Evolutionary conservation across 164 flowering plant species (phyloP), one percentile per base, ranked within the genome.

Genomic region (Vitis amurensis): DNA sequence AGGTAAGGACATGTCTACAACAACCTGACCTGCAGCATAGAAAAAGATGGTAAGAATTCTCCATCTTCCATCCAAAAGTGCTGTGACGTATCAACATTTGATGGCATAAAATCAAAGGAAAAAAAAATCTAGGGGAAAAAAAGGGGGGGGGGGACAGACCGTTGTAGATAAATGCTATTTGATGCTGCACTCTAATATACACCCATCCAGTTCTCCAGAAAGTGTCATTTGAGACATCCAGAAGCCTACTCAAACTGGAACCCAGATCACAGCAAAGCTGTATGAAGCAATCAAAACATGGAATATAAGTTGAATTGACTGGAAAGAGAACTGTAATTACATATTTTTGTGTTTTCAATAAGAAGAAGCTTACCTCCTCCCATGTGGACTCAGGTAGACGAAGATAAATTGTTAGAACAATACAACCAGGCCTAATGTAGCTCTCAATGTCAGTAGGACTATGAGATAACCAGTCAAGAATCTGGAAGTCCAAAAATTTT

Each of bases 371-470:
- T 76, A 89, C 91, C 79, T 87, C 86, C 65, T 87, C 87, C 93
- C 93, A 89, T 27, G 76, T 68, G 70, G 86, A 71, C 52, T 84
- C 81, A 51, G 78, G 57, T 64, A 74, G 78, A 17, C 87, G 84
- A 49, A 89, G 84, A 76, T 85, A 89, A 14, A 87, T 72, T 19
- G 93, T 85, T 62, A 88, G 67, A 71, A 90, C 71, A 14, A 88
- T 61, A 74, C 94, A 90, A 51, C 94, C 94, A 68, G 94, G 94
- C 68, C 89, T 76, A 55, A 90, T 90, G 79, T 88, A 87, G 82
- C 94, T 87, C 74, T 90, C 94, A 29, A 90, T 87, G 77, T 90
- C 92, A 55, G 92, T 73, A 50, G 94, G 94, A 76, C 88, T 82
- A 72, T 87, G 86, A 15, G 88, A 76, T 48, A 90, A 71, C 94